phyloP scores from a whole-genome alignment of 2,329 filamentous ascomycete species.

The Bipolaris cookei region DNA sequence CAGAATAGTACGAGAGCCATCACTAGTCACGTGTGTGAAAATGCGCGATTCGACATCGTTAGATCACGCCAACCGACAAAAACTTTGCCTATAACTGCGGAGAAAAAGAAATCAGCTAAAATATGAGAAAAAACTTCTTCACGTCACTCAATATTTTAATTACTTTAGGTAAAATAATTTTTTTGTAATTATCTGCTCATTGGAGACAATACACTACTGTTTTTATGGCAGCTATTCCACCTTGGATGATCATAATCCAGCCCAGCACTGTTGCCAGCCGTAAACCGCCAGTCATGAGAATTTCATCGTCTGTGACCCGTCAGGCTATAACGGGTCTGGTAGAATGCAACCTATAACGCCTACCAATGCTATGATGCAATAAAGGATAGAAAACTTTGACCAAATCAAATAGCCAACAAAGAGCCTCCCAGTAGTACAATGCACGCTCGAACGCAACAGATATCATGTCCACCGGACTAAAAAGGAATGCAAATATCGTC shows the following conservation, averaged over 20 bases:
- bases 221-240: background rate
- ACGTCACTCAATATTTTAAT: too few relatives aligned
- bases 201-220: background rate
- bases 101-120: too few relatives aligned
- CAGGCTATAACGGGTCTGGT: background rate
- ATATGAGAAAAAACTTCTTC: too few relatives aligned
- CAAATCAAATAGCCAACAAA: constrained; percentile 25
- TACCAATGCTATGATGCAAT: constrained; percentile 27
- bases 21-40: too few relatives aligned
- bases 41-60: too few relatives aligned
- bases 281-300: constrained; percentile 6
- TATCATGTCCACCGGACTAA: constrained; percentile 20
- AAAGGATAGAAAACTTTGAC: constrained; percentile 15
- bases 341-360: constrained; percentile 27
- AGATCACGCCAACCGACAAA: too few relatives aligned
- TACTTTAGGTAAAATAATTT: background rate
- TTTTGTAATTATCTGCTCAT: background rate
- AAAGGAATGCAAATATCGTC: constrained; percentile 2
- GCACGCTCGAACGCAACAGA: constrained; percentile 47
- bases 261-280: background rate
- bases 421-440: constrained; percentile 43
- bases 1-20: too few relatives aligned
- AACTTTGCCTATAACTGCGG: too few relatives aligned
- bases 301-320: background rate
- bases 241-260: background rate